These are phyloP conservation scores for Quercus parvula DNA, from an alignment of 306 rosid genomes.

Conservation along the genomic window DNA sequence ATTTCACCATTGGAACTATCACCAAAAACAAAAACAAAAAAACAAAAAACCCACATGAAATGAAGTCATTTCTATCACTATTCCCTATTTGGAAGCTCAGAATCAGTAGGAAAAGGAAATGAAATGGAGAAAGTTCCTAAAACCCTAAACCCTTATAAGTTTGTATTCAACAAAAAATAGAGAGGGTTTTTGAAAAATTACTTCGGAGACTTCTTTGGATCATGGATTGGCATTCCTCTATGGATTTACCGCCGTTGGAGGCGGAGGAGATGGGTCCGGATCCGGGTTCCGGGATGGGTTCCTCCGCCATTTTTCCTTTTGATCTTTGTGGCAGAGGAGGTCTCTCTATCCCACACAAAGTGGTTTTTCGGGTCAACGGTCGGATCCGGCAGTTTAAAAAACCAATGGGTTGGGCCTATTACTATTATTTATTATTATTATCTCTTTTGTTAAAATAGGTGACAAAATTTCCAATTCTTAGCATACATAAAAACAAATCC, in stretches of 20 bases:
- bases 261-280: slow-evolving; percentile 21
- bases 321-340: not conserved
- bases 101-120: not conserved
- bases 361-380: slow-evolving; percentile 1
- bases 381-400: not conserved
- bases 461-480: too few relatives aligned
- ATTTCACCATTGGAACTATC: slow-evolving; percentile 66
- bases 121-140: not conserved
- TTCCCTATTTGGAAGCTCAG: not conserved
- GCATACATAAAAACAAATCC: too few relatives aligned
- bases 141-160: slow-evolving; percentile 6
- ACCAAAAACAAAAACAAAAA: not conserved
- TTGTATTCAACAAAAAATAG: not conserved
- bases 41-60: not conserved
- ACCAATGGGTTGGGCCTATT: not conserved
- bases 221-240: slow-evolving; percentile 64
- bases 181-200: slow-evolving; percentile 7
- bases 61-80: not conserved
- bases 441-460: too few relatives aligned
- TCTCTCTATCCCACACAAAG: not conserved
- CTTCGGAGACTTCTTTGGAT: slow-evolving; percentile 60
- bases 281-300: slow-evolving; percentile 39
- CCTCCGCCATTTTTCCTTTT: slow-evolving; percentile 33
- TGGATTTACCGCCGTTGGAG: slow-evolving; percentile 30
- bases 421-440: too few relatives aligned